These are phyloP conservation scores for Crassisporium funariophilum DNA, from an alignment of 768 basidiomycete genomes.

Conservation along the genomic window DNA sequence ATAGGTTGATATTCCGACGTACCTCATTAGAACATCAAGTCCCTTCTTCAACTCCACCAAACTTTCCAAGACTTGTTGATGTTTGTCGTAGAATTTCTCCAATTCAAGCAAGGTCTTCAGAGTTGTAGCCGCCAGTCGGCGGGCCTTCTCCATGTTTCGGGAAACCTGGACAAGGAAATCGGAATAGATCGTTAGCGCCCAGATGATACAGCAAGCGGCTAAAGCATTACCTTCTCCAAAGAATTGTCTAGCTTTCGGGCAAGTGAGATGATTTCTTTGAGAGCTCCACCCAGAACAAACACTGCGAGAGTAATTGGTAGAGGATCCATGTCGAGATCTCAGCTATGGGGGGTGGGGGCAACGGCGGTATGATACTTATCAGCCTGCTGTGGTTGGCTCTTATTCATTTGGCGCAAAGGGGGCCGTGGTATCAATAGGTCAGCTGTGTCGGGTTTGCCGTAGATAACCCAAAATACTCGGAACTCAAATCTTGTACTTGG, in stretches of 20 bases:
- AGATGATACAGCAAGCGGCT: too few species aligned
- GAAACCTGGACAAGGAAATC: background rate
- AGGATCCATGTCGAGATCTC: background rate
- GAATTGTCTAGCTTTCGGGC: background rate
- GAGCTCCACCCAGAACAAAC: background rate
- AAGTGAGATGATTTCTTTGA: background rate
- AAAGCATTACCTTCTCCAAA: conserved; percentile 3
- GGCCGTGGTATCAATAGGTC: too few species aligned
- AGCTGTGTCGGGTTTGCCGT: too few species aligned
- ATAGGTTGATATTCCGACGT: background rate
- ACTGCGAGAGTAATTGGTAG: background rate
- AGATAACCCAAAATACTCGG: too few species aligned
- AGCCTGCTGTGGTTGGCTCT: too few species aligned
- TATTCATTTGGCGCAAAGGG: too few species aligned
- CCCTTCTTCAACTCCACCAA: conserved; percentile 6
- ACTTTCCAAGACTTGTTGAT: conserved; percentile 3
- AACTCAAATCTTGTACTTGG: too few species aligned
- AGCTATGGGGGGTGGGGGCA: background rate
- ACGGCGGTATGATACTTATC: too few species aligned
- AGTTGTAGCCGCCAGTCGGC: conserved; percentile 4
- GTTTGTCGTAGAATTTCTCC: conserved; percentile 11
- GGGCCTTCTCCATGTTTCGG: conserved; percentile 1
- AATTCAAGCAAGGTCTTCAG: background rate
- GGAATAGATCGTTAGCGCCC: too few species aligned
- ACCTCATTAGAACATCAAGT: conserved; percentile 7